Evolutionary conservation across 106 monocot species (phyloP).

Genomic region (Hemerocallis citrina): DNA sequence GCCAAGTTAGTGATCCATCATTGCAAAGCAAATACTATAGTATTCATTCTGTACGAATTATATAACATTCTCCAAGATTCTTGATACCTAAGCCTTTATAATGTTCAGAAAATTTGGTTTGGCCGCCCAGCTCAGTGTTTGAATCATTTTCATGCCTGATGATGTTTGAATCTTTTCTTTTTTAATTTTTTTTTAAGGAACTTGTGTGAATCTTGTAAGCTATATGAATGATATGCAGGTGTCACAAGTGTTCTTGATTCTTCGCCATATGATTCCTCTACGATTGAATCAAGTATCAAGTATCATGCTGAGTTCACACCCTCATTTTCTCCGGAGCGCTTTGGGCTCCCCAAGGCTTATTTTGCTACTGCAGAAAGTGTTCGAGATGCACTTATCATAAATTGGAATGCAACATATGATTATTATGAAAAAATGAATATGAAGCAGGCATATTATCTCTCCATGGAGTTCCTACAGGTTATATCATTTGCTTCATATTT

Average conservation of each 20-base stretch:
- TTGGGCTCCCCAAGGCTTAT: slow-evolving; percentile 82
- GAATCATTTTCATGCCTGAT: neutral
- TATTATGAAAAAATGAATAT: slow-evolving; percentile 66
- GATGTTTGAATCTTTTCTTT: neutral
- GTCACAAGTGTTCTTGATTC: slow-evolving; percentile 21
- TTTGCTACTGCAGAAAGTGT: slow-evolving; percentile 91
- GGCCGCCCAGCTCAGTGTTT: no score
- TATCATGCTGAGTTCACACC: slow-evolving; percentile 93
- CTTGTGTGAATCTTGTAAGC: neutral
- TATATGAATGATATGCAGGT: slow-evolving; percentile 18
- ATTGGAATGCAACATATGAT: slow-evolving; percentile 90
- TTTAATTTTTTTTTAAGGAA: neutral
- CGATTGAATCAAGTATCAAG: slow-evolving; percentile 71
- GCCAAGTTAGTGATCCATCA: no score
- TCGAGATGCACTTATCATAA: slow-evolving; percentile 74
- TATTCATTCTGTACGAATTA: no score
- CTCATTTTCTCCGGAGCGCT: slow-evolving; percentile 75
- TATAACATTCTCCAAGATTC: no score
- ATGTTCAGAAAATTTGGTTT: neutral
- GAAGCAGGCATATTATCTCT: slow-evolving; percentile 95
- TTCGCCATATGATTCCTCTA: slow-evolving; percentile 44
- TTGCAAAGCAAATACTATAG: no score
- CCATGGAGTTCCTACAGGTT: slow-evolving; percentile 99
- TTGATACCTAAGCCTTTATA: no score
- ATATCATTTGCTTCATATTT: neutral